Evolutionary conservation across 2,329 filamentous ascomycete species (phyloP), one percentile per base, ranked within the genome.

Genomic region (Dactylellina haptotyla): DNA sequence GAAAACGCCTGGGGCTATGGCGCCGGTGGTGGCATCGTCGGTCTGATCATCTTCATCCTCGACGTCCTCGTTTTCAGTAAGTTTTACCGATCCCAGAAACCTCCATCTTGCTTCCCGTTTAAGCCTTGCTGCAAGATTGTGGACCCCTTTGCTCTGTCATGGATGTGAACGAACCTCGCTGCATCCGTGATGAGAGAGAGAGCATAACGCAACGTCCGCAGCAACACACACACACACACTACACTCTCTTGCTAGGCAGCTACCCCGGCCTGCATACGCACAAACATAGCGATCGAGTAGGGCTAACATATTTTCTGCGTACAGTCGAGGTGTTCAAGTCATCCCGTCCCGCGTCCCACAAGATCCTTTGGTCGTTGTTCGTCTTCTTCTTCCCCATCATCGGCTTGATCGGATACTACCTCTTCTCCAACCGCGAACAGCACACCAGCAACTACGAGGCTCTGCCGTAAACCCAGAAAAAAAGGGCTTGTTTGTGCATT

Each of bases 241-340:
- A 25, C 12, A 1, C 3, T 34, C 1, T 39, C 12, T 4, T 3
- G 14, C 32, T 34, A 34, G 32, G 32, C 32, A 34, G 32, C 32
- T 34, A 34, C 14, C 32, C 6, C 14, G 16, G 34, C 18, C 26
- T 45, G 25, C 20, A 12, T 18, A 34, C 50, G 32, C 20, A 54
- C 37, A 18, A 14, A 6, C n/a, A n/a, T n/a, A n/a, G n/a, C n/a
- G n/a, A n/a, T n/a, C n/a, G n/a, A n/a, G n/a, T n/a, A n/a, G n/a
- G n/a, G 20, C 58, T 62, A 39, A 62, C 20, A 12, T 28, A 39
- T 37, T 20, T 50, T 37, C 18, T 30, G 23, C 18, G 25, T 75
- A 18, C 75, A 89, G 87, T 89, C 77, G 87, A 89, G 80, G 85
- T 89, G 75, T 81, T 89, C 66, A 86, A 88, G 80, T 89, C 87